Conservation (phyloP, 1,139 yeast species). For the Protomyces lactucae-debilis region DNA sequence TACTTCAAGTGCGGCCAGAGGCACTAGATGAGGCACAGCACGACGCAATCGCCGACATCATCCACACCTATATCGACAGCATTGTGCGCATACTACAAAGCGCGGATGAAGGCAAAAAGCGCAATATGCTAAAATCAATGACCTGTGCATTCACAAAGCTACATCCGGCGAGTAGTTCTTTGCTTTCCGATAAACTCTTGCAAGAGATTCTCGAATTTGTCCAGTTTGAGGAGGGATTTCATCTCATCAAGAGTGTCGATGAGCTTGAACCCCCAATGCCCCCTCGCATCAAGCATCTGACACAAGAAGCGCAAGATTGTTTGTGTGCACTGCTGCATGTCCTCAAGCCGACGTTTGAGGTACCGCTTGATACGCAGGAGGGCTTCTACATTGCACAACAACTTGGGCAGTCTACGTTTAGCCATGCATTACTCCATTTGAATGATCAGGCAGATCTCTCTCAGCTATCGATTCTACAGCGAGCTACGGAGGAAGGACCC, state of each 20-base stretch:
- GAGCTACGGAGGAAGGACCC: slow-evolving; percentile 42
- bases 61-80: slow-evolving; percentile 1
- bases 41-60: not conserved
- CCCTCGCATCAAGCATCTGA: not conserved
- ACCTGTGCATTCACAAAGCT: not conserved
- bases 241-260: not conserved
- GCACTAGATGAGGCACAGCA: not conserved
- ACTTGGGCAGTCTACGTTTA: not conserved
- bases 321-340: not conserved
- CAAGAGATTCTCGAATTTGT: not conserved
- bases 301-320: not conserved
- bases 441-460: slow-evolving; percentile 35
- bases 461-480: slow-evolving; percentile 45
- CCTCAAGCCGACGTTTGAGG: not conserved
- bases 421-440: slow-evolving; percentile 1
- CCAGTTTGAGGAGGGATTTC: not conserved
- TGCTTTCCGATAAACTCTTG: not conserved
- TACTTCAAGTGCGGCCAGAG: slow-evolving; percentile 5
- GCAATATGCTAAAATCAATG: slow-evolving; percentile 9
- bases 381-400: slow-evolving; percentile 13
- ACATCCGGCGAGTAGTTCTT: not conserved
- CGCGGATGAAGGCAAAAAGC: slow-evolving; percentile 6
- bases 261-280: not conserved
- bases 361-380: slow-evolving; percentile 1
- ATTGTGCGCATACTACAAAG: slow-evolving; percentile 2